Percentiles rank a stretch among this genome's conserved stretches.
Conservation (phyloP, 768 basidiomycete species). For the Tricholoma furcatifolium region DNA sequence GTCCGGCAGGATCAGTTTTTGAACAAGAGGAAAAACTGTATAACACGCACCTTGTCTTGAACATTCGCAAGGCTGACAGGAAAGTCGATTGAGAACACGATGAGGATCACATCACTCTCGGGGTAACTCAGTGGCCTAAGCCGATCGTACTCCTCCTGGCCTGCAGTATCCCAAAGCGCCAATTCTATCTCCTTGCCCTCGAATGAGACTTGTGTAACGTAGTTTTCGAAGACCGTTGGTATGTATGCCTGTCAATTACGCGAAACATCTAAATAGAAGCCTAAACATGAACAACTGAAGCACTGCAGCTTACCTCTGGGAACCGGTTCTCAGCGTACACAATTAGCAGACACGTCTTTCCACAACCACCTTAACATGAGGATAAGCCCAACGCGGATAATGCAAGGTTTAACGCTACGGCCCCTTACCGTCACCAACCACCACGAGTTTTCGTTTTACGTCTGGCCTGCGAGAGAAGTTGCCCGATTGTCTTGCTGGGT, state of each 20-base stretch:
- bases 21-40: not conserved
- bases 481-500: slow-evolving; percentile 24
- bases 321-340: slow-evolving; percentile 97
- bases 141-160: slow-evolving; percentile 95
- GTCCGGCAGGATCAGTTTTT: slow-evolving; percentile 8
- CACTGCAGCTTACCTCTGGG: slow-evolving; percentile 67
- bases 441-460: slow-evolving; percentile 83
- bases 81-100: slow-evolving; percentile 93
- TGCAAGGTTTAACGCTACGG: slow-evolving; percentile 4
- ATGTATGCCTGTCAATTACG: slow-evolving; percentile 69
- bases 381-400: slow-evolving; percentile 12
- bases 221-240: slow-evolving; percentile 94
- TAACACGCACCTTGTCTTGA: slow-evolving; percentile 70
- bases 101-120: slow-evolving; percentile 88
- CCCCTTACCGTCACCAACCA: slow-evolving; percentile 79
- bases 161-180: slow-evolving; percentile 98
- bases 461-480: slow-evolving; percentile 59
- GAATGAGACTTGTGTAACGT: slow-evolving; percentile 82
- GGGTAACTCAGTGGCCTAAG: slow-evolving; percentile 85
- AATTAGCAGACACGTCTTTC: slow-evolving; percentile 94
- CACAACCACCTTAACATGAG: slow-evolving; percentile 65
- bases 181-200: slow-evolving; percentile 90
- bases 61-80: slow-evolving; percentile 90
- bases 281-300: slow-evolving; percentile 5
- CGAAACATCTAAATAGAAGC: slow-evolving; percentile 16